Percentiles rank a stretch among this genome's conserved stretches.
These are phyloP conservation scores for Noccaea bulbosa DNA, from an alignment of 345 rosid genomes.

Conservation along the genomic window DNA sequence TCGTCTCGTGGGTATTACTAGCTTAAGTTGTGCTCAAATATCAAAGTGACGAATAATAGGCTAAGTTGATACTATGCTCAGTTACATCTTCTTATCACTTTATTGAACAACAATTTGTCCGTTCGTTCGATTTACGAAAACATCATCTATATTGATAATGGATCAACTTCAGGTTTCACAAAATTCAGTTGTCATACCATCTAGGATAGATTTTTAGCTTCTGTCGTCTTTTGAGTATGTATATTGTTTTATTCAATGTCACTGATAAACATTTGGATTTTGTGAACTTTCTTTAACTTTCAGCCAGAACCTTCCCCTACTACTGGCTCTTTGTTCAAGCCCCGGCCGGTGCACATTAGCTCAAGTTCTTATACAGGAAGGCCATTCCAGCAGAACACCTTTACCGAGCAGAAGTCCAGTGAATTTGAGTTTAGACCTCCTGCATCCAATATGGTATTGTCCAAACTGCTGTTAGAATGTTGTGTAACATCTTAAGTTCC, in stretches of 20 bases:
- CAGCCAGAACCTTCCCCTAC: conserved; percentile 98
- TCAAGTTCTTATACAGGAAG: conserved; percentile 50
- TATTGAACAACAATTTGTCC: conserved; percentile 6
- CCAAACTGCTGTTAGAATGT: conserved; percentile 26
- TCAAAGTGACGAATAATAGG: not conserved
- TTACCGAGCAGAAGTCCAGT: conserved; percentile 55
- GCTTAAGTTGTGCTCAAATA: conserved; percentile 13
- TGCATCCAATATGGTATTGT: conserved; percentile 70
- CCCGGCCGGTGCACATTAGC: conserved; percentile 42
- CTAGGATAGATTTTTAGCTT: not conserved
- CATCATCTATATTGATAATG: conserved; percentile 7
- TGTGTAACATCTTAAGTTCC: not conserved
- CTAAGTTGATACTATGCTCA: conserved; percentile 29
- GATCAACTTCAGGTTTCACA: conserved; percentile 17
- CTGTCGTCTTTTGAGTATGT: not conserved
- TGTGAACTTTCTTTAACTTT: conserved; percentile 39
- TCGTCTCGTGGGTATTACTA: not conserved
- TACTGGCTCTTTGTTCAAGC: conserved; percentile 80
- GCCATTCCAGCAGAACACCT: conserved; percentile 48
- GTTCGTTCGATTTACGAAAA: not conserved
- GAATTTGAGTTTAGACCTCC: conserved; percentile 81
- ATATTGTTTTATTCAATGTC: conserved; percentile 8
- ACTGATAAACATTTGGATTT: conserved; percentile 13
- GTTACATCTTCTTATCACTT: conserved; percentile 5
- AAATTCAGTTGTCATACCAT: not conserved